Base-by-base conservation (phyloP, 805 yeast genomes). In the Pichia occidentalis region DNA sequence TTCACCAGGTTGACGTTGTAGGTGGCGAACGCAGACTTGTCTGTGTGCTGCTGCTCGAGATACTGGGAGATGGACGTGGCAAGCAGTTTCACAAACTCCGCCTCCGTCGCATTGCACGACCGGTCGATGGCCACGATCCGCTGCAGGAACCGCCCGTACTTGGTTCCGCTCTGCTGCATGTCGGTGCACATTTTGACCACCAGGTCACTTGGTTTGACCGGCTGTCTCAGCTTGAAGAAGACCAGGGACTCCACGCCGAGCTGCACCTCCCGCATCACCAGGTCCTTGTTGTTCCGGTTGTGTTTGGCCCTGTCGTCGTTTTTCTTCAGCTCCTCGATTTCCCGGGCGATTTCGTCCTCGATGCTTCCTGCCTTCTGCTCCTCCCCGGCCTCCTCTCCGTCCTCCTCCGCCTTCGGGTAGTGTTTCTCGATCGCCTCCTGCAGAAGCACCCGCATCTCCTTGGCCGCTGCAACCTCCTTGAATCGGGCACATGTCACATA, bases 401-500 rank as follows among this genome's bases (percentile, higher is more conserved):
- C 45, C 5, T 45, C 37, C 36, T 61, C 61, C n/a, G 58, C 63
- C 7, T 33, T 27, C 3, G 65, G 65, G 42, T 70, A 72, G 23
- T 61, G 58, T 43, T 69, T 71, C 37, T 69, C 69, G 11, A 70
- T 46, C 31, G 72, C 69, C 14, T 79, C 85, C 34, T 64, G 61
- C 29, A 87, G 69, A 8, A 85, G 54, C 40, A 65, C 58, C 44
- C 73, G 67, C 49, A 87, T 61, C 56, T 87, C 97, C 45, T 75
- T 76, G n/a, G 80, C 71, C 43, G 94, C 85, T 37, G 72, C 77
- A 37, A 70, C 70, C 57, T 92, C 98, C 42, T 80, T 77, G 26
- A 82, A 81, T 49, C 95, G 70, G 34, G 77, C 74, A 59, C 97
- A 90, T 0, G 97, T 84, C 10, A 87, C 95, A 59, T 84, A 92